Base-by-base conservation (phyloP, 192 early-diverging fungal species). In the Coemansia aciculifera region DNA sequence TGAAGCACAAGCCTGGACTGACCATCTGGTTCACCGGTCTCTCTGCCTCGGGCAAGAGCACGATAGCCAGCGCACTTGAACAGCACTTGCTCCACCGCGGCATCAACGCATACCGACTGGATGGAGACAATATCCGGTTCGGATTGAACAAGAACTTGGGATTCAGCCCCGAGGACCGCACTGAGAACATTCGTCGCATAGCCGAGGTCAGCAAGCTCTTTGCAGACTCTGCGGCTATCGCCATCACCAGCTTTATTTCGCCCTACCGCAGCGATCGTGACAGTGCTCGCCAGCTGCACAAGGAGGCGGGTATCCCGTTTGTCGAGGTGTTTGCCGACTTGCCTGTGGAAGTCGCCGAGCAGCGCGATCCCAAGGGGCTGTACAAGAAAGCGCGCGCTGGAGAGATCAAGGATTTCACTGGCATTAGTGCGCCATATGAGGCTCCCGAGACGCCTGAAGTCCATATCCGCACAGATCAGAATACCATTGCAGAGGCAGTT, bases 91-190 rank as follows among this genome's bases (percentile, higher is more conserved):
- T 97, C 24, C 90, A 92, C 68, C 70, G 77, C 32, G 86, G 86
- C 57, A 66, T 94, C 43, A 83, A 82, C n/a, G 88, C 90, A 31
- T 98, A 98, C 80, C 90, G 95, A 24, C 88, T 98, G 62, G 95
- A 98, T 71, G 95, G 95, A 43, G 95, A 98, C 85, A 98, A 98
- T 81, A 92, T 98, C 59, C 90, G 95, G n/a, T 98, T 98, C 69
- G 95, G 95, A 27, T 81, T 98, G 44, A 98, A 98, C 88, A 96
- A 95, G 84, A 91, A 95, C 76, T 84, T 97, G 24, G 92, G 93
- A 31, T 97, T 95, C 71, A 92, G 92, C 57, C 92, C 92, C 51
- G 90, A 90, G 51, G 95, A 95, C 67, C 90, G 95, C 59, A 89
- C 90, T 1, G 95, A 98, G 73, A 98, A 98, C 88, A 98, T 98